Evolutionary conservation across 441 rosid species (phyloP), one percentile per base, ranked within the genome.

Genomic region (Syzygium syzygioides): DNA sequence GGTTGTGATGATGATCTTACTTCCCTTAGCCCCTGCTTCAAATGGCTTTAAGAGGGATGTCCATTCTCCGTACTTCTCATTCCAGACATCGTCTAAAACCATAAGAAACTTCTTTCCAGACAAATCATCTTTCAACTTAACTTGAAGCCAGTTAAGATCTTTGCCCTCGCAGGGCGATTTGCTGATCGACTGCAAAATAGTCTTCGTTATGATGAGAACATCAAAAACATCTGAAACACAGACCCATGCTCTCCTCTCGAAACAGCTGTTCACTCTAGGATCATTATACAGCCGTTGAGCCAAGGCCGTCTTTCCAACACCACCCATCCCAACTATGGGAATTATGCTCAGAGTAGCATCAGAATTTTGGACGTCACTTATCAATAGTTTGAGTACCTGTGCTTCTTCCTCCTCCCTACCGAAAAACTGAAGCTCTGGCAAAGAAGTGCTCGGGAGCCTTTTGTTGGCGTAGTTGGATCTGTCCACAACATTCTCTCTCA

Each of bases 111-210:
- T 59, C 32, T 59, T 59, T 5, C 7, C 4, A 0, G 2, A 59
- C 28, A 59, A 30, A 5, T 20, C 0, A 1, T 59, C 4, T 0
- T 59, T 59, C 66, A 59, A 59, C 0, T 59, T 12, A 1, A 5
- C 4, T 59, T 59, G 66, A 2, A 0, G 17, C 66, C 0, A 0
- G 0, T 28, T 5, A 59, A 59, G 66, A 59, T 59, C 0, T 0
- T 28, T 59, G 66, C 1, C 66, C 66, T 59, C 2, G 0, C 7
- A 59, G 1, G 66, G 0, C 15, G 0, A 0, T 0, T 0, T 0
- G 0, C 15, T 28, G 1, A 59, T 5, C 0, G 8, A 59, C 0
- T 5, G 32, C 1, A 59, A 26, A 26, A 59, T 28, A 26, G 66
- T 59, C 66, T 12, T 59, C 13, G 66, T 59, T 59, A 59, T 28